Percentiles rank a stretch among this genome's conserved stretches.
These are phyloP conservation scores for Colletotrichum sp. DNA, from an alignment of 2,329 filamentous ascomycete genomes.

Conservation along the genomic window DNA sequence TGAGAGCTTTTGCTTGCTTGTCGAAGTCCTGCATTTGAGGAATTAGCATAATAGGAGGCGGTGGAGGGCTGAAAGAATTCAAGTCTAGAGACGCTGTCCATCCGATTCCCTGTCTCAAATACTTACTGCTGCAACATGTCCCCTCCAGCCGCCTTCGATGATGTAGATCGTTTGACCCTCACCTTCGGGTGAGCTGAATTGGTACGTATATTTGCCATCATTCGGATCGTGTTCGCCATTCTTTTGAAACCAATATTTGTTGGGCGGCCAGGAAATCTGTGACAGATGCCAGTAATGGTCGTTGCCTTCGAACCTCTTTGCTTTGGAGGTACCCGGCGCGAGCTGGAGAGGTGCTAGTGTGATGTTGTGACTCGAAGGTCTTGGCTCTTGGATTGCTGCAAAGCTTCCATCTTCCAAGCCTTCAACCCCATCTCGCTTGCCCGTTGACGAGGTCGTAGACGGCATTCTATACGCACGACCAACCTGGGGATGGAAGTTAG, in stretches of 20 bases:
- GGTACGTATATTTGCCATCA: neutral
- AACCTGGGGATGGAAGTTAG: neutral
- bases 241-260: neutral
- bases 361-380: neutral
- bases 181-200: neutral
- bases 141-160: neutral
- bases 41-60: neutral
- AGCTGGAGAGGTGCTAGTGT: neutral
- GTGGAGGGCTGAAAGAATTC: fast-evolving
- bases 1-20: neutral
- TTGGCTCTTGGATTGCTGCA: neutral
- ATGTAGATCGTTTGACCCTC: neutral
- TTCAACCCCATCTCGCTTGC: neutral
- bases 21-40: neutral
- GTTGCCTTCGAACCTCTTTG: neutral
- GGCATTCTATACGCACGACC: neutral
- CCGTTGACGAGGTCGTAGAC: neutral
- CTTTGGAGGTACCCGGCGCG: neutral
- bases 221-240: neutral
- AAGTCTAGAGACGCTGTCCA: neutral
- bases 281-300: neutral
- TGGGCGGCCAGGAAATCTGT: neutral
- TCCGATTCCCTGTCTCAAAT: neutral
- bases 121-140: neutral
- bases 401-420: neutral